Percentiles rank a stretch among this genome's conserved stretches.
Evolutionary conservation across 2,329 filamentous ascomycete genomes (phyloP).

Genomic region (Amphichorda felina): DNA sequence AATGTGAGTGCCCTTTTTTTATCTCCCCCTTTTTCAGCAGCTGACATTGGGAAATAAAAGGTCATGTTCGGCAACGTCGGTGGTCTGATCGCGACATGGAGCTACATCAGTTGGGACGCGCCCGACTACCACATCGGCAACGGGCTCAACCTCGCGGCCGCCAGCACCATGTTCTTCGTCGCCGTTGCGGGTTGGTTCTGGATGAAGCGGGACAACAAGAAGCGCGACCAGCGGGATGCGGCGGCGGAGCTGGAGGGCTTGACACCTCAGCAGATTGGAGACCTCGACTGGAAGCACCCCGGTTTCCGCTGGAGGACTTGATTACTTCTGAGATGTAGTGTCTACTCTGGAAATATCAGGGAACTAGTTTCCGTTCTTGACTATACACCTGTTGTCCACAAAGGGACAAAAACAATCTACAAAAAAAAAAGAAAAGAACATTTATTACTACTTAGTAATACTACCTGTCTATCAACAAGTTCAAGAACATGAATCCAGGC

Average conservation of each 20-base stretch:
- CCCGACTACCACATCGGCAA: conserved; percentile 62
- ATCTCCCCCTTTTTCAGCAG: too few relatives aligned
- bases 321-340: too few relatives aligned
- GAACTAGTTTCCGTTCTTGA: too few relatives aligned
- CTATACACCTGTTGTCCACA: too few relatives aligned
- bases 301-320: conserved; percentile 41
- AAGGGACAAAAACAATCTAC: too few relatives aligned
- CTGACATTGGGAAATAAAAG: too few relatives aligned
- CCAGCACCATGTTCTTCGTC: conserved; percentile 37
- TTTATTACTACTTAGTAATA: too few relatives aligned
- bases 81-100: conserved; percentile 54
- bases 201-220: conserved; percentile 51
- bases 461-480: too few relatives aligned
- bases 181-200: conserved; percentile 37
- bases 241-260: conserved; percentile 39
- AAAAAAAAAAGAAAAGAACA: too few relatives aligned
- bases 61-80: conserved; percentile 66
- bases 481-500: too few relatives aligned
- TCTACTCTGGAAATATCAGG: too few relatives aligned
- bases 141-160: conserved; percentile 54
- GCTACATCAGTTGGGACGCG: conserved; percentile 48
- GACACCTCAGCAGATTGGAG: conserved; percentile 38
- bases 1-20: too few relatives aligned
- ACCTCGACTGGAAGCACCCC: conserved; percentile 57
- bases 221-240: conserved; percentile 12